phyloP scores from a whole-genome alignment of 768 basidiomycete species.

The Sarcomyxa edulis region DNA sequence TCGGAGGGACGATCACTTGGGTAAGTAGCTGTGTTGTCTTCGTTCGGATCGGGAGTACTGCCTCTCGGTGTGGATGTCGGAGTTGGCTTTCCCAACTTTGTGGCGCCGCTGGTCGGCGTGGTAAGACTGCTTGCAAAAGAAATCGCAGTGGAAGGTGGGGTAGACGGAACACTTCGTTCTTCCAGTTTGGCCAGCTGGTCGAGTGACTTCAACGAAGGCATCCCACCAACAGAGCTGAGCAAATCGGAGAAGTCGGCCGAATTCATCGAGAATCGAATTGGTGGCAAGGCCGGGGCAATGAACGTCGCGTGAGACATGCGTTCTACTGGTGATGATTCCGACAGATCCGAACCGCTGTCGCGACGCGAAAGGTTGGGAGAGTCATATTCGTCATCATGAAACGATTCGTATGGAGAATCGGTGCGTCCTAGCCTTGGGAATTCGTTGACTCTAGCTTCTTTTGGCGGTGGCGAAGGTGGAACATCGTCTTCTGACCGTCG shows the following conservation, averaged over 20 bases:
- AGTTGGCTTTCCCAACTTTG: no score
- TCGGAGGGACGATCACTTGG: no score
- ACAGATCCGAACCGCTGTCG: conserved; percentile 36
- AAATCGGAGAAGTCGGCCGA: conserved; percentile 77
- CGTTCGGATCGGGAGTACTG: no score
- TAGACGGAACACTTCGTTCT: no score
- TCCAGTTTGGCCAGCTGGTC: conserved; percentile 41
- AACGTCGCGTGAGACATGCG: conserved; percentile 68
- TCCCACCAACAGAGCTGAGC: conserved; percentile 52
- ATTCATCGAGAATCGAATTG: conserved; percentile 87
- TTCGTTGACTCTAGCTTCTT: conserved; percentile 3
- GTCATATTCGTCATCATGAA: no score
- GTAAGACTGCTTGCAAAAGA: no score
- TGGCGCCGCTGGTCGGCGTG: no score
- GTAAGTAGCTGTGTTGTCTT: no score
- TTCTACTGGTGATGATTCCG: conserved; percentile 62
- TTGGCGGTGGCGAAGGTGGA: conserved; percentile 16
- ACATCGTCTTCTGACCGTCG: conserved; percentile 11
- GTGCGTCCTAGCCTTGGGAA: no score
- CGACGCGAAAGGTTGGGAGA: no score
- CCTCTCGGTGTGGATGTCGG: no score
- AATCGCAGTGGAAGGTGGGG: conserved; percentile 29
- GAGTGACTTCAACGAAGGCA: conserved; percentile 40
- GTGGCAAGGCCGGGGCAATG: conserved; percentile 83
- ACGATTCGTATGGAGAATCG: no score